These are phyloP conservation scores for Gentiana dahurica DNA, from an alignment of 257 asterid genomes.

Conservation along the genomic window DNA sequence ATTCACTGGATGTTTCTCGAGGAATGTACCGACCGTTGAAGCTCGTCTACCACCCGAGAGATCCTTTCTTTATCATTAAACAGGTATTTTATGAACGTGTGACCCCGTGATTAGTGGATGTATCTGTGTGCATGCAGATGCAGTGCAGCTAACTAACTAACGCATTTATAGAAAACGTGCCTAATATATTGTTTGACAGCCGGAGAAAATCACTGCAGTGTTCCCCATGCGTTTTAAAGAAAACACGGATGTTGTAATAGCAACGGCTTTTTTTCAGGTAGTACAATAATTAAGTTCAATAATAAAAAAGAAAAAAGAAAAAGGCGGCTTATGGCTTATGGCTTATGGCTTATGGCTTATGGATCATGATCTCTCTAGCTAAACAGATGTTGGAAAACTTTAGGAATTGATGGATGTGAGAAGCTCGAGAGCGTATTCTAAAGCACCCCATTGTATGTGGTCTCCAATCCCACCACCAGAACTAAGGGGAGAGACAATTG, in stretches of 20 bases:
- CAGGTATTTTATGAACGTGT: slow-evolving; percentile 23
- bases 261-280: slow-evolving; percentile 85
- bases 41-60: slow-evolving; percentile 64
- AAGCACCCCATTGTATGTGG: slow-evolving; percentile 85
- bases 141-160: background rate
- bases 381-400: background rate
- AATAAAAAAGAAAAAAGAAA: background rate
- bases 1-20: slow-evolving; percentile 34
- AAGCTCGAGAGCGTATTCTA: slow-evolving; percentile 35
- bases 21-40: slow-evolving; percentile 56
- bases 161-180: background rate
- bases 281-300: background rate
- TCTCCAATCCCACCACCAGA: slow-evolving; percentile 82
- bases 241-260: slow-evolving; percentile 55
- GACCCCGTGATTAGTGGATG: slow-evolving; percentile 33
- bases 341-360: background rate
- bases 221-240: slow-evolving; percentile 89
- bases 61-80: slow-evolving; percentile 73
- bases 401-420: slow-evolving; percentile 84
- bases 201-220: slow-evolving; percentile 54
- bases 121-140: too few species aligned
- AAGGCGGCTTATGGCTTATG: background rate
- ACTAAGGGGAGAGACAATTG: slow-evolving; percentile 75
- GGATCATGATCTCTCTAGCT: background rate
- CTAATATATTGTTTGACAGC: slow-evolving; percentile 27